A percentile compares a stretch with the other conserved stretches of the same genome.
Conservation (phyloP, 2,329 filamentous ascomycete genomes). For the Botrytis sinoallii region DNA sequence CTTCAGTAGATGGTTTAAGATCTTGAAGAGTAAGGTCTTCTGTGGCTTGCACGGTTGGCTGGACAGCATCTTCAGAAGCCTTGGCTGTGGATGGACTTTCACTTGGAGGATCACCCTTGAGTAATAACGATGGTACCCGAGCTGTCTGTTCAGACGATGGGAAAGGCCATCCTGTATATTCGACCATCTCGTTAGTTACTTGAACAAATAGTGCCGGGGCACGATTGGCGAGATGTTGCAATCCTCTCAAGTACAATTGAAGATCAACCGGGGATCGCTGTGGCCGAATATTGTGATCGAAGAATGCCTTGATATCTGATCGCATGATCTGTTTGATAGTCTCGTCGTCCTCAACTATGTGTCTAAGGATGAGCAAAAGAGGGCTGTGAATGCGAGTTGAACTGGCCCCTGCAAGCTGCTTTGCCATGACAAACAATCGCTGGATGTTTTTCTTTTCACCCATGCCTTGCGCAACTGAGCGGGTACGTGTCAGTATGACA, state of each 20-base stretch:
- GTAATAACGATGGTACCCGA: conserved; percentile 45
- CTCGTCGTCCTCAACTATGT: conserved; percentile 91
- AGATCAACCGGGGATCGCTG: conserved; percentile 63
- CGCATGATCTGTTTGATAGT: conserved; percentile 89
- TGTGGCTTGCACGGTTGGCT: conserved; percentile 38
- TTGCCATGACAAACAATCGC: conserved; percentile 89
- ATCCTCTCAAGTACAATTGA: conserved; percentile 67
- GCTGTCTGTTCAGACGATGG: conserved; percentile 37
- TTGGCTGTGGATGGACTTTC: conserved; percentile 22
- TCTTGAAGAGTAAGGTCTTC: conserved; percentile 43
- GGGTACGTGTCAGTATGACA: conserved; percentile 80
- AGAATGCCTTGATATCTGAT: conserved; percentile 77
- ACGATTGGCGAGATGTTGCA: conserved; percentile 77
- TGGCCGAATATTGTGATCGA: conserved; percentile 53
- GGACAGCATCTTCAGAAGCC: conserved; percentile 32
- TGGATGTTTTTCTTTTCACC: conserved; percentile 88
- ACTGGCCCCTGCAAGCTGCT: conserved; percentile 78
- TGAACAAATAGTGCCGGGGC: conserved; percentile 84
- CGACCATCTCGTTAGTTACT: conserved; percentile 79
- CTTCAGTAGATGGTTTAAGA: conserved; percentile 60
- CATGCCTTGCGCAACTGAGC: conserved; percentile 69
- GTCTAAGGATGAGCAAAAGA: conserved; percentile 76
- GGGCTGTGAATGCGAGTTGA: conserved; percentile 68
- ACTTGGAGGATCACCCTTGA: conserved; percentile 29
- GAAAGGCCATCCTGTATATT: conserved; percentile 60